Percentiles rank a stretch among this genome's conserved stretches.
Conservation (phyloP, 495 filamentous ascomycete genomes). For the Astrothelium subdiscretum region DNA sequence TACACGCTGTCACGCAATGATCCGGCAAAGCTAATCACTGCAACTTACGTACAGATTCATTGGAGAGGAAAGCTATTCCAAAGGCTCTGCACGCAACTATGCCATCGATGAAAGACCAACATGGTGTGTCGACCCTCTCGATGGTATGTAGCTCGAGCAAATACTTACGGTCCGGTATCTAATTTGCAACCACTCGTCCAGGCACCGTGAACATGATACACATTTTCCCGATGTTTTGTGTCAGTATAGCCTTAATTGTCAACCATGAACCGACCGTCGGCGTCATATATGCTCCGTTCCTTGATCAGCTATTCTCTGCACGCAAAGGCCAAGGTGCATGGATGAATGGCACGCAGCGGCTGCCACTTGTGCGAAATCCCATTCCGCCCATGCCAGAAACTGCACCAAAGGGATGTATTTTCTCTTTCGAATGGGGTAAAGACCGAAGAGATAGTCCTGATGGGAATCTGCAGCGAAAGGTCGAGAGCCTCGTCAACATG, state of each 20-base stretch:
- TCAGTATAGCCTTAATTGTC: slow-evolving; percentile 52
- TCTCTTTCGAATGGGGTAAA: slow-evolving; percentile 64
- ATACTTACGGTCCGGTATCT: background rate
- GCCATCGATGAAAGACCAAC: slow-evolving; percentile 48
- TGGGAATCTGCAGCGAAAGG: slow-evolving; percentile 53
- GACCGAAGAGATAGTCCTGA: slow-evolving; percentile 49
- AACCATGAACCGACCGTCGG: slow-evolving; percentile 46
- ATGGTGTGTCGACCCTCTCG: slow-evolving; percentile 59
- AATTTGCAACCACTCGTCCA: background rate
- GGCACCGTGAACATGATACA: slow-evolving; percentile 64
- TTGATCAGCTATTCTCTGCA: slow-evolving; percentile 52
- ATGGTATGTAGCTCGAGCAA: slow-evolving; percentile 28
- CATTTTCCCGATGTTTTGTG: slow-evolving; percentile 62
- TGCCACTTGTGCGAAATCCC: slow-evolving; percentile 47
- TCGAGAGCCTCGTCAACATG: slow-evolving; percentile 61
- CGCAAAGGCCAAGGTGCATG: slow-evolving; percentile 50
- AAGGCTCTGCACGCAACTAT: slow-evolving; percentile 46
- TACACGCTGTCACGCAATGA: no score
- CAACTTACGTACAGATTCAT: slow-evolving; percentile 55
- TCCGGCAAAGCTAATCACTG: no score
- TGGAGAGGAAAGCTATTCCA: slow-evolving; percentile 59
- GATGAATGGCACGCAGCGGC: slow-evolving; percentile 47
- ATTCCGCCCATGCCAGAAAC: slow-evolving; percentile 47
- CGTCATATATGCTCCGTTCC: slow-evolving; percentile 53
- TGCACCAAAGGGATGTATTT: slow-evolving; percentile 54